A percentile compares a stretch with the other conserved stretches of the same genome.
Evolutionary conservation across 371 early-diverging fungal species (phyloP).

Genomic region (Zancudomyces culisetae): DNA sequence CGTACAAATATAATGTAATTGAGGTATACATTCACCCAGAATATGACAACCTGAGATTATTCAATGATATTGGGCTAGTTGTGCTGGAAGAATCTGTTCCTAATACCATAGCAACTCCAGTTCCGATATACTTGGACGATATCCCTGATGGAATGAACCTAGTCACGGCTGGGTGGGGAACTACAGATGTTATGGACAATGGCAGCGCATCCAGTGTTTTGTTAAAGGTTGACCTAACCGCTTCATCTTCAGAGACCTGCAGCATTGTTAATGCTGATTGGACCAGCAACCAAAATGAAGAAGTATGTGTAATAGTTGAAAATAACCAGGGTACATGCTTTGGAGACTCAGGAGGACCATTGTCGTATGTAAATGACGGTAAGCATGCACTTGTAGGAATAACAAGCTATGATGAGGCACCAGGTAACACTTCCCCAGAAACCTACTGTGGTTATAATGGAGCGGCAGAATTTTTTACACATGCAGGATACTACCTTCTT

Average conservation of each 20-base stretch:
- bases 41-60: not conserved
- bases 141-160: not conserved
- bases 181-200: not conserved
- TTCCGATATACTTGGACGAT: not conserved
- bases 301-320: not conserved
- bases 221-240: not conserved
- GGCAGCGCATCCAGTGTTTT: not conserved
- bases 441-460: not conserved
- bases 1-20: not conserved
- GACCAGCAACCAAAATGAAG: not conserved
- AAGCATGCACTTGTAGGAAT: not conserved
- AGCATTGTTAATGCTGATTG: not conserved
- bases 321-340: constrained; percentile 23
- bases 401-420: not conserved
- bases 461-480: not conserved
- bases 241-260: not conserved
- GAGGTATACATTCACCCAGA: not conserved
- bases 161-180: not conserved
- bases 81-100: not conserved
- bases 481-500: not conserved
- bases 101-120: not conserved
- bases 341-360: constrained; percentile 29
- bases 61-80: not conserved
- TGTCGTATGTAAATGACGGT: constrained; percentile 11
- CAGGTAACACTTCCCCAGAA: not conserved